Conservation (phyloP, 2,329 filamentous ascomycete species). For the Beauveria varroae region DNA sequence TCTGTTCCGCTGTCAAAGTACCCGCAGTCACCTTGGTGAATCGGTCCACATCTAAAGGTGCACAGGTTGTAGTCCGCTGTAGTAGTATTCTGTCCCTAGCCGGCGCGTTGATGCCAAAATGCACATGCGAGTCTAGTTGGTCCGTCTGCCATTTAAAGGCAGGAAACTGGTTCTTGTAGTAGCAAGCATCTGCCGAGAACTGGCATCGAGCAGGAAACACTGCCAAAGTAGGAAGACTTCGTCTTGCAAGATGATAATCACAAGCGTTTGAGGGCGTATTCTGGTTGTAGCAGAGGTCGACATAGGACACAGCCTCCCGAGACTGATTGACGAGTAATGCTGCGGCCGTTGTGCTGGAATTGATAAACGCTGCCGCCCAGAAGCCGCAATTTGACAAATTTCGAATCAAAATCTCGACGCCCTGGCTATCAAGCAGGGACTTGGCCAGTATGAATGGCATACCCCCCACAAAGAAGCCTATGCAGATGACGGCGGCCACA, state of each 20-base stretch:
- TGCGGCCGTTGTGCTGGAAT: background rate
- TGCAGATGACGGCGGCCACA: background rate
- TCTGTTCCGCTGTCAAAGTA: background rate
- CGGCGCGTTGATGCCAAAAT: background rate
- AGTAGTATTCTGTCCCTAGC: background rate
- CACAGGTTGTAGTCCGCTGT: background rate
- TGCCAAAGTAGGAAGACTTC: background rate
- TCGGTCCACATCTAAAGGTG: background rate
- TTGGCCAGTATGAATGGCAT: background rate
- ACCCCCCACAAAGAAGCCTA: background rate
- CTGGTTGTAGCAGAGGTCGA: constrained; percentile 1
- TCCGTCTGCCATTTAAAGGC: background rate
- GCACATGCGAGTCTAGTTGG: background rate
- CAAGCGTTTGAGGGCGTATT: background rate
- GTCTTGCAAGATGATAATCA: background rate
- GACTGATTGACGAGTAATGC: background rate
- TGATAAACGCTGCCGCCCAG: background rate
- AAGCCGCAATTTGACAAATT: background rate
- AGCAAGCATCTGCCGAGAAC: background rate
- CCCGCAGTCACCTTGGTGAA: background rate
- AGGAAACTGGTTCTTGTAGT: background rate
- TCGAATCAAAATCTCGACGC: background rate
- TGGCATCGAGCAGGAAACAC: background rate
- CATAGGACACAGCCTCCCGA: background rate
- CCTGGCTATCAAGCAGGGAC: background rate